A percentile compares a stretch with the other conserved stretches of the same genome.
phyloP scores from a whole-genome alignment of 805 yeast genomes.

The Danielozyma ontarioensis region DNA sequence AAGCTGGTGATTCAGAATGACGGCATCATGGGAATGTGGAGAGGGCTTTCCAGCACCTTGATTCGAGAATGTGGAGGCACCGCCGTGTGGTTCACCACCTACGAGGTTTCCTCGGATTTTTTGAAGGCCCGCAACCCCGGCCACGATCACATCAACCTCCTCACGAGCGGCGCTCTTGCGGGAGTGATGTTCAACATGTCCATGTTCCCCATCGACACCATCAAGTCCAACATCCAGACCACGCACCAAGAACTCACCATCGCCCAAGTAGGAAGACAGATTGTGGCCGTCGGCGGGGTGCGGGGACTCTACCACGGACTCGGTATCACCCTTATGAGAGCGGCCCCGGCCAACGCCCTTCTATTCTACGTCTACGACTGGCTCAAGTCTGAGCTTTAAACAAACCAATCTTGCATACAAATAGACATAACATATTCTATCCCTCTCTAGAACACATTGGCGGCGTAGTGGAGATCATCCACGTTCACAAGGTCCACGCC shows the following conservation, averaged over 20 bases:
- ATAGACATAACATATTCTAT: neutral
- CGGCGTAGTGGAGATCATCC: conserved; percentile 49
- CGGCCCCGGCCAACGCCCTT: conserved; percentile 86
- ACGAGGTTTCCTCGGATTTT: conserved; percentile 49
- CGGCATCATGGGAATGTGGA: conserved; percentile 78
- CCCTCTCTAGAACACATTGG: conserved; percentile 8
- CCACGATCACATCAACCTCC: conserved; percentile 44
- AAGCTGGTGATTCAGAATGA: conserved; percentile 37
- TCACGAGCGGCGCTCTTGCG: conserved; percentile 80
- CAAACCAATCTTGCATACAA: too few relatives aligned
- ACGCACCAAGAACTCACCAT: conserved; percentile 23
- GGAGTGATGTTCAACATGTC: conserved; percentile 79
- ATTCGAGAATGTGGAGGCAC: conserved; percentile 85
- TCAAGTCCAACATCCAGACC: conserved; percentile 83
- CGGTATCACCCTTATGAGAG: conserved; percentile 73
- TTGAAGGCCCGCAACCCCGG: conserved; percentile 22
- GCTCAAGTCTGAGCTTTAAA: conserved; percentile 34
- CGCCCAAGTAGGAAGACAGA: conserved; percentile 27
- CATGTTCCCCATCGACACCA: conserved; percentile 85
- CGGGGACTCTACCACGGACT: conserved; percentile 77
- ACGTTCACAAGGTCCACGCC: conserved; percentile 60
- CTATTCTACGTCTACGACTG: conserved; percentile 79
- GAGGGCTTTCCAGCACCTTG: conserved; percentile 78
- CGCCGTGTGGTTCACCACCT: conserved; percentile 91
- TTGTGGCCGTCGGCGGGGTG: conserved; percentile 50